Base-by-base conservation (phyloP, 129 eudicot genomes). In the Tanacetum coccineum region DNA sequence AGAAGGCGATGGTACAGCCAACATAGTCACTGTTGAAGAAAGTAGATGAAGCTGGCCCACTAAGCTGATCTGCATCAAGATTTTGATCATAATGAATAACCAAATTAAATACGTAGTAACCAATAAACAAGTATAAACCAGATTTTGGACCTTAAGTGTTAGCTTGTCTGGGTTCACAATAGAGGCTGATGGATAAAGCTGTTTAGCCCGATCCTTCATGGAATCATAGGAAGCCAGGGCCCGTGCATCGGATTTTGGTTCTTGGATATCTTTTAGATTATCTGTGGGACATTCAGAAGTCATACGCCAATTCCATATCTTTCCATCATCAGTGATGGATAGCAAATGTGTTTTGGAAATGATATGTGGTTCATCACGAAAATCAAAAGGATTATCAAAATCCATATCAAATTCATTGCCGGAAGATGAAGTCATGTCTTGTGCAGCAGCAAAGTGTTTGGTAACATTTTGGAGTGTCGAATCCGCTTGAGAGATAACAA, bases 1-100 rank as follows among this genome's bases (percentile, higher is more conserved):
- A 71, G 98, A 93, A 71, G 98, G 98, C 73, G 98, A 84, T 47
- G 98, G 98, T 62, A 93, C 98, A 28, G 98, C 95, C 73, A 93
- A 82, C 89, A 87, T 82, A 51, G 96, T 86, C 62, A 88, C 83
- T 3, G 89, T 73, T 47, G 95, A 88, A 73, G 98, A 93, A 66
- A 93, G 96, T 73, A 93, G 88, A 66, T 93, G 96, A 64, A 93
- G 91, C 82, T 93, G 96, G 53, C 98, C 96, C 64, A 84, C 90
- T 67, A 93, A 76, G 75, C 74, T 86, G 55, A 82, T 82, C 98
- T 88, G 95, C 76, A 69, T 40, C 46, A 62, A 46, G 25, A 52
- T 44, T 62, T 54, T 22, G 40, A 55, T 17, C 5, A 21, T 59
- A 39, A 63, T 50, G 55, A 66, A 61, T 49, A 67, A 42, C 65